These are phyloP conservation scores for Phaseolus lunatus DNA, from an alignment of 306 rosid species.

Conservation along the genomic window DNA sequence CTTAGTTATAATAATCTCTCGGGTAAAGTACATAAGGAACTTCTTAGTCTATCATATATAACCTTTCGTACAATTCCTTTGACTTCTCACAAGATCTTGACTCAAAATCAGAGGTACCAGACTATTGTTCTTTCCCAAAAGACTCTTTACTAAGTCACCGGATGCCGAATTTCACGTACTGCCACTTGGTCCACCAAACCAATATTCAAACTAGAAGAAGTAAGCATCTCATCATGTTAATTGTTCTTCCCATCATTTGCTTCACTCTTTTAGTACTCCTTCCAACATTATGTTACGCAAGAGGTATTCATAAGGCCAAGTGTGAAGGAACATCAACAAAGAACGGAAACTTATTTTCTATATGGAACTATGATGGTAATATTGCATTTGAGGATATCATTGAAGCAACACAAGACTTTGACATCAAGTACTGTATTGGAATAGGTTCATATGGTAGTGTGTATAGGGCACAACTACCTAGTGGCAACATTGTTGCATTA, in stretches of 20 bases:
- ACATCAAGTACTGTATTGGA: slow-evolving; percentile 16
- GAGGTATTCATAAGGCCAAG: not conserved
- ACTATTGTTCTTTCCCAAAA: not conserved
- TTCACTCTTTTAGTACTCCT: not conserved
- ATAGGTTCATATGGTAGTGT: slow-evolving; percentile 1
- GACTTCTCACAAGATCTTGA: not conserved
- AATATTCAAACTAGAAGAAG: not conserved
- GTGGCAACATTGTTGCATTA: slow-evolving; percentile 11
- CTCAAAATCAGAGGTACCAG: not conserved
- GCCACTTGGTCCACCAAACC: not conserved
- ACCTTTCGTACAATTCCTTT: slow-evolving; percentile 11
- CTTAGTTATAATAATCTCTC: not conserved
- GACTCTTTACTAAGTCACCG: slow-evolving; percentile 26
- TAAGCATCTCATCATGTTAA: not conserved
- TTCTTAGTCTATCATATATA: not conserved
- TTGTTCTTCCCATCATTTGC: slow-evolving; percentile 1
- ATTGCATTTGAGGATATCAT: not conserved
- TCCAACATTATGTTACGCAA: not conserved
- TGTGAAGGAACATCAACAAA: not conserved
- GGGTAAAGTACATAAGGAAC: not conserved
- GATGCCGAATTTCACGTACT: not conserved
- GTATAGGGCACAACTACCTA: not conserved
- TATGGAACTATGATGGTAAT: too few species aligned
- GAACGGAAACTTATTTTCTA: not conserved
- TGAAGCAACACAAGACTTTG: slow-evolving; percentile 28